phyloP scores from a whole-genome alignment of 108 stramenopile genomes.

The Skeletonema potamos region DNA sequence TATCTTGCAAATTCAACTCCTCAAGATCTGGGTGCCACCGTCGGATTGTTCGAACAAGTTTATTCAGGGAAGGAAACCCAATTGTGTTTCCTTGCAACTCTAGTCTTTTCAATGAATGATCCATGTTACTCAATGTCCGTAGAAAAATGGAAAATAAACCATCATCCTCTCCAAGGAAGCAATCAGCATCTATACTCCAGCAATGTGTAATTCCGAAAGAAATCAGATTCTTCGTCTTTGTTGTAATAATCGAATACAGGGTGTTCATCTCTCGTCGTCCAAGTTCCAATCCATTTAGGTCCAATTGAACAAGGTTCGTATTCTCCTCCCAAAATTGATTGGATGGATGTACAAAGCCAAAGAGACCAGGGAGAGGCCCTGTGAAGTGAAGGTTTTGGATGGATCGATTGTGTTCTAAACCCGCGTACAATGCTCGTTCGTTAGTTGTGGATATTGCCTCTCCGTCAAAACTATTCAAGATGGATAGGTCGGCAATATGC shows the following conservation, averaged over 20 bases:
- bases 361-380: neutral
- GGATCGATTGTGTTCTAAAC: neutral
- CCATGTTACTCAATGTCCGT: neutral
- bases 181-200: no score
- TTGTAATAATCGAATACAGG: neutral
- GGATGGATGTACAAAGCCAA: neutral
- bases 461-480: neutral
- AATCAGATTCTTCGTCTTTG: neutral
- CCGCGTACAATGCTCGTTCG: neutral
- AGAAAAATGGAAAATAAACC: neutral
- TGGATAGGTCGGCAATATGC: neutral
- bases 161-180: neutral
- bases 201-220: neutral
- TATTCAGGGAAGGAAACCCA: neutral
- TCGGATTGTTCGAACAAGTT: neutral
- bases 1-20: neutral
- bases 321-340: neutral
- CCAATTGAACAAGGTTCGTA: neutral
- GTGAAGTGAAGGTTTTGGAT: neutral
- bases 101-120: neutral
- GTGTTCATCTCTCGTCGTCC: neutral
- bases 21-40: neutral
- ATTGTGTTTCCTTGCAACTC: neutral
- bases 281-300: neutral
- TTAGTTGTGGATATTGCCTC: neutral